Conservation (phyloP, 1,284 basidiomycete species). For the Heterobasidion irregulare region DNA sequence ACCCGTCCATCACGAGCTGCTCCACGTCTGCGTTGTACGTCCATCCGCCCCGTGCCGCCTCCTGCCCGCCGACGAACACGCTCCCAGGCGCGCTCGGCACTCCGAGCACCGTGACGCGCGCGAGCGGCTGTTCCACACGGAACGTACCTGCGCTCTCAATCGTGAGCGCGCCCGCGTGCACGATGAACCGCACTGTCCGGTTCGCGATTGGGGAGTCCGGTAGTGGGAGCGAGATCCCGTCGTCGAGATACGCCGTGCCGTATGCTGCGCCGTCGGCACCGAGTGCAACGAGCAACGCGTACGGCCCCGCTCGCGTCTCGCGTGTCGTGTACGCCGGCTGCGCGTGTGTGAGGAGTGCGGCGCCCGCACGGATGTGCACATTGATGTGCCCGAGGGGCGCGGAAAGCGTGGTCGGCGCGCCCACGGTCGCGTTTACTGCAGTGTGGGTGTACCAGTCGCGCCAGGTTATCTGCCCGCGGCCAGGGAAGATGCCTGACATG, state of each 20-base stretch:
- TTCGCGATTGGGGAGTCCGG: constrained; percentile 30
- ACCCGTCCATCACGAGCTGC: background rate
- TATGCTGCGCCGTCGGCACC: constrained; percentile 35
- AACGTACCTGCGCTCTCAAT: constrained; percentile 35
- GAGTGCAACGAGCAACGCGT: constrained; percentile 47
- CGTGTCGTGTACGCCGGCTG: constrained; percentile 49
- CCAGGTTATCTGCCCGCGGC: constrained; percentile 53
- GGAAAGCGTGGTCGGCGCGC: constrained; percentile 35
- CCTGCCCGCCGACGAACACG: background rate
- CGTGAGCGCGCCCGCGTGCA: constrained; percentile 20
- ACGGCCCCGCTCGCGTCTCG: constrained; percentile 47
- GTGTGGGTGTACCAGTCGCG: constrained; percentile 72
- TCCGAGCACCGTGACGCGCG: constrained; percentile 3
- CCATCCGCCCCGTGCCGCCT: background rate
- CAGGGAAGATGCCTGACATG: constrained; percentile 48
- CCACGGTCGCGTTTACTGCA: constrained; percentile 29
- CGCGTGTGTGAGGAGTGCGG: constrained; percentile 48
- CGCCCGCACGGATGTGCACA: constrained; percentile 56
- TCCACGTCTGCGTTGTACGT: background rate
- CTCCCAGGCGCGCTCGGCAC: background rate
- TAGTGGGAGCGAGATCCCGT: constrained; percentile 44
- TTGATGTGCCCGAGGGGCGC: constrained; percentile 64
- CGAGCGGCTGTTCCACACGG: constrained; percentile 8
- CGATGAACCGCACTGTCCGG: constrained; percentile 34
- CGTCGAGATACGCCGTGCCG: constrained; percentile 56